Base-by-base conservation (phyloP, 2,329 filamentous ascomycete species). In the Pseudogymnoascus sp. region DNA sequence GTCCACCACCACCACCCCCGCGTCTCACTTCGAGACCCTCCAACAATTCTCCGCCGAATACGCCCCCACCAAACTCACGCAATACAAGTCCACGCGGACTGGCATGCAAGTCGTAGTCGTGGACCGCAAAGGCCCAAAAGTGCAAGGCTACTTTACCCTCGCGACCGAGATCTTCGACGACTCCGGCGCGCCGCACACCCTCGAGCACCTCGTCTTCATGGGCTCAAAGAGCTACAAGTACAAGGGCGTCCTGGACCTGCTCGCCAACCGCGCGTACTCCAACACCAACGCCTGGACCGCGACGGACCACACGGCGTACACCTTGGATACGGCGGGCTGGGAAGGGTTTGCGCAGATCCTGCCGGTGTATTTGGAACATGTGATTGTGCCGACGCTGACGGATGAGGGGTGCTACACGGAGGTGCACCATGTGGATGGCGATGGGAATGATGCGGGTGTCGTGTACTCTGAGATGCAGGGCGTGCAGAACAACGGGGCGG, bases 391-490 rank as follows among this genome's bases (percentile, higher is more conserved):
- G 0, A 96, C 91, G 7, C 80, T 99, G 65, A 97, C 93, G 0
- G 93, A 99, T 75, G 89, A 93, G 63, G 91, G 87, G 10, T 97
- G 96, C 73, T 88, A 93, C 68, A 99, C 95, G 2, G 95, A 99
- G 75, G 95, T 99, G 1, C 92, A 96, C 78, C 95, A 99, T 74
- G 85, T 99, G 63, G 91, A 99, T 72, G 93, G 91, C 15, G 86
- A 90, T 68, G 95, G 95, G 63, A 89, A 97, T 67, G 95, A 99
- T 81, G 95, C 95, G 44, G 95, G 92, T 66, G 93, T 97, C 1
- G 95, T 99, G 7, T 99, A 99, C 76, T 97, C 93, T 0, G 95
- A 99, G 77, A 99, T 99, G 95, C 95, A 99, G 76, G 95, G 88
- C 23, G 87, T 96, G 1, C 90, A 97, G 73, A 96, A 96, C 72